A percentile compares a stretch with the other conserved stretches of the same genome.
These are phyloP conservation scores for Datura wrightii DNA, from an alignment of 257 asterid genomes.

Conservation along the genomic window DNA sequence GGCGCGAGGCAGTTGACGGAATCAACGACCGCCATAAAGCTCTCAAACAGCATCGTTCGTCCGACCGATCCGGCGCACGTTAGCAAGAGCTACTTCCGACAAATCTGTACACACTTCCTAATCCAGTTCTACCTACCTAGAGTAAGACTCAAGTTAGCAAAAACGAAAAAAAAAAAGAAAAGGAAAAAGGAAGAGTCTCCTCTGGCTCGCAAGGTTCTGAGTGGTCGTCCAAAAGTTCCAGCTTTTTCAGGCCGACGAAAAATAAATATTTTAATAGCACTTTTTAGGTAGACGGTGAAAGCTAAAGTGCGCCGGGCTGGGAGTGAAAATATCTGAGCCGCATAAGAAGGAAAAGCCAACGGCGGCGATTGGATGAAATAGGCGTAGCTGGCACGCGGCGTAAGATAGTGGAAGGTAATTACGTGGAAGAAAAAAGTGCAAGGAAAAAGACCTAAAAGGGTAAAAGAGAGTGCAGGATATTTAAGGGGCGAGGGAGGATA, in stretches of 20 bases:
- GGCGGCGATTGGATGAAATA: slow-evolving; percentile 36
- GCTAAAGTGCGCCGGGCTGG: slow-evolving; percentile 43
- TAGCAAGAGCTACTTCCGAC: slow-evolving; percentile 34
- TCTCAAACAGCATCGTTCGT: not conserved
- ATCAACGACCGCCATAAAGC: not conserved
- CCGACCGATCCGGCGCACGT: slow-evolving; percentile 37
- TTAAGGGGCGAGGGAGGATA: slow-evolving; percentile 36
- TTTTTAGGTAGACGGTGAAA: slow-evolving; percentile 39
- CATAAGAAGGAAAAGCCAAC: not conserved
- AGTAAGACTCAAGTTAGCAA: slow-evolving; percentile 23
- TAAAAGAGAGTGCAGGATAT: not conserved
- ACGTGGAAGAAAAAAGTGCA: slow-evolving; percentile 44
- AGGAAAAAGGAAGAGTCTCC: not conserved
- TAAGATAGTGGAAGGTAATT: slow-evolving; percentile 33
- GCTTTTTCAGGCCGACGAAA: slow-evolving; percentile 28
- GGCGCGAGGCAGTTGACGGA: not conserved
- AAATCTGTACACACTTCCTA: not conserved
- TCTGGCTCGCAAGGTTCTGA: not conserved
- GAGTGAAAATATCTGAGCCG: slow-evolving; percentile 30
- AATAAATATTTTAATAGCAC: slow-evolving; percentile 45
- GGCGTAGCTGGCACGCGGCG: slow-evolving; percentile 27
- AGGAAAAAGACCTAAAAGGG: not conserved
- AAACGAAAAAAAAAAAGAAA: not conserved
- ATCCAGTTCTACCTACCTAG: not conserved
- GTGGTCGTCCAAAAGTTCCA: slow-evolving; percentile 27